Conservation (phyloP, 1,284 basidiomycete species). For the Moesziomyces globuligerus region DNA sequence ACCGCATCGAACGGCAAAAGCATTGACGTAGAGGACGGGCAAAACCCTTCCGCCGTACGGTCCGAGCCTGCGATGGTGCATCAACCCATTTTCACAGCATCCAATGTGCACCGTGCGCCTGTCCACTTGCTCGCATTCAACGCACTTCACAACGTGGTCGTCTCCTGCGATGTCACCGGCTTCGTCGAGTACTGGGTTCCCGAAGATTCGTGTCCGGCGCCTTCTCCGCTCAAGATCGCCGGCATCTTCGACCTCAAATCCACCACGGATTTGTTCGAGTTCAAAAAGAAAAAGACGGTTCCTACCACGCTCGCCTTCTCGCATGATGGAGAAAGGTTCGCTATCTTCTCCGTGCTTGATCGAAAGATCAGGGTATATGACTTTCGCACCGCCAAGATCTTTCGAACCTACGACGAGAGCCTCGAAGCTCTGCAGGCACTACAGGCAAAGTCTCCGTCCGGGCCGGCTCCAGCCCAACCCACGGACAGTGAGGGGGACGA, state of each 20-base stretch:
- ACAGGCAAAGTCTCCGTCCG: slow-evolving; percentile 18
- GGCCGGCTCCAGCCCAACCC: not conserved
- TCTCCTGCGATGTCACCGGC: slow-evolving; percentile 92
- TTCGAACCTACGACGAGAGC: slow-evolving; percentile 93
- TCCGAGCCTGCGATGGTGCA: not conserved
- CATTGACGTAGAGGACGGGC: not conserved
- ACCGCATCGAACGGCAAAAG: not conserved
- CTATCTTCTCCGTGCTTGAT: slow-evolving; percentile 89
- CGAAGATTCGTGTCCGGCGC: slow-evolving; percentile 79
- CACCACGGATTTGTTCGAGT: slow-evolving; percentile 93
- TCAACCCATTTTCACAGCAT: slow-evolving; percentile 24
- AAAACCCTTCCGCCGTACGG: not conserved
- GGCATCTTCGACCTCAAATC: slow-evolving; percentile 91
- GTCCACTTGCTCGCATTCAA: slow-evolving; percentile 73
- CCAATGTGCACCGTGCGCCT: slow-evolving; percentile 33
- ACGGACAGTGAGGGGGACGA: not conserved
- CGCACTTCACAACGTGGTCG: slow-evolving; percentile 85
- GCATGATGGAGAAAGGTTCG: slow-evolving; percentile 85
- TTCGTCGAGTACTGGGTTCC: slow-evolving; percentile 99
- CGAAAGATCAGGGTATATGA: slow-evolving; percentile 93
- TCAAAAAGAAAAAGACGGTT: slow-evolving; percentile 95
- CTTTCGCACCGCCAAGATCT: slow-evolving; percentile 88
- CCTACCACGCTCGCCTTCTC: slow-evolving; percentile 91
- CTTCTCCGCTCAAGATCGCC: slow-evolving; percentile 53
- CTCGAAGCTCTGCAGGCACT: slow-evolving; percentile 81